Percentiles rank a stretch among this genome's conserved stretches.
Evolutionary conservation across 805 yeast genomes (phyloP).

Genomic region (Cyberlindnera nakhonratchasimensis): DNA sequence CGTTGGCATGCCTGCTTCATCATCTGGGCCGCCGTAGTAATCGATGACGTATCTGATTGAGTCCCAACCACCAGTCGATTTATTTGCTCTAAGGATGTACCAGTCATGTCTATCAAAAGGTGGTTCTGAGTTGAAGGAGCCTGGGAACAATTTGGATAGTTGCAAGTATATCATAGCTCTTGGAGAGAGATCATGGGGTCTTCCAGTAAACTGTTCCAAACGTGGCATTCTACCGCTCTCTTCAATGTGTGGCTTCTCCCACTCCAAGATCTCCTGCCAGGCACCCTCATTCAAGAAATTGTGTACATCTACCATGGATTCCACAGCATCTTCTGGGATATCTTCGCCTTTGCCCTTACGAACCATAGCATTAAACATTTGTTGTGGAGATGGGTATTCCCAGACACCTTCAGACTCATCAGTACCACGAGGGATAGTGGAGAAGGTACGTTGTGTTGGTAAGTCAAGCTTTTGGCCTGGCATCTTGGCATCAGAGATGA

Average conservation of each 20-base stretch:
- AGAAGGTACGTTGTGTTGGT: slow-evolving; percentile 79
- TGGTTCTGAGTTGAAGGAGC: slow-evolving; percentile 65
- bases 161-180: slow-evolving; percentile 68
- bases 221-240: slow-evolving; percentile 63
- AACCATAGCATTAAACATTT: slow-evolving; percentile 97
- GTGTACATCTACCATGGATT: slow-evolving; percentile 94
- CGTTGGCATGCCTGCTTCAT: slow-evolving; percentile 83
- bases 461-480: slow-evolving; percentile 79
- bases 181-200: slow-evolving; percentile 85
- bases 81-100: slow-evolving; percentile 77
- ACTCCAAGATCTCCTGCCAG: slow-evolving; percentile 87
- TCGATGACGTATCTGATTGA: slow-evolving; percentile 91
- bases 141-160: slow-evolving; percentile 70
- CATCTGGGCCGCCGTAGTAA: slow-evolving; percentile 95
- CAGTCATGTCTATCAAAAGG: slow-evolving; percentile 99
- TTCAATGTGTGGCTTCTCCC: slow-evolving; percentile 78
- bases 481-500: slow-evolving; percentile 58
- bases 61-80: slow-evolving; percentile 45
- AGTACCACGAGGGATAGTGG: slow-evolving; percentile 84
- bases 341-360: slow-evolving; percentile 88
- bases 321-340: slow-evolving; percentile 93
- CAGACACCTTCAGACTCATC: slow-evolving; percentile 67
- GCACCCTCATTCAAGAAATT: slow-evolving; percentile 96
- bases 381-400: slow-evolving; percentile 99
- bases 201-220: slow-evolving; percentile 81